A percentile compares a stretch with the other conserved stretches of the same genome.
phyloP scores from a whole-genome alignment of 2,329 filamentous ascomycete genomes.

The Alternaria sp. region DNA sequence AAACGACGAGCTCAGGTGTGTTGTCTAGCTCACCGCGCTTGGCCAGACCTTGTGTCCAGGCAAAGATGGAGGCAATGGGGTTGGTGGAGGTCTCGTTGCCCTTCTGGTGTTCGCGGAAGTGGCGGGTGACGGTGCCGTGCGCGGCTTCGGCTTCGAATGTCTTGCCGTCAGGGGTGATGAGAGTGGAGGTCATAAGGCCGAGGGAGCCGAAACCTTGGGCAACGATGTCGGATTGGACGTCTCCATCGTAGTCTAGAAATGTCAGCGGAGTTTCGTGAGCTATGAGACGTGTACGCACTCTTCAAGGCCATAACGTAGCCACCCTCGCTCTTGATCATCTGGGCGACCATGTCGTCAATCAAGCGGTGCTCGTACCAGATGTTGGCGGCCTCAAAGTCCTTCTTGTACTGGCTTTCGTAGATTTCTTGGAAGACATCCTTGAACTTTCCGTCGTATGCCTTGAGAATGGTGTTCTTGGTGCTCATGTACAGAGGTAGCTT shows the following conservation, averaged over 20 bases:
- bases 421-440: constrained; percentile 99
- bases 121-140: constrained; percentile 96
- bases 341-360: constrained; percentile 99
- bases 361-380: constrained; percentile 99
- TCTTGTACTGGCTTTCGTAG: constrained; percentile 87
- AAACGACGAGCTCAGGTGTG: constrained; percentile 90
- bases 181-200: constrained; percentile 97
- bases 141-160: constrained; percentile 98
- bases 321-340: constrained; percentile 99
- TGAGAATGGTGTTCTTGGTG: constrained; percentile 99
- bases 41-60: constrained; percentile 93
- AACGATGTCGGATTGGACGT: constrained; percentile 98
- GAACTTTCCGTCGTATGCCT: constrained; percentile 98
- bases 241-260: constrained; percentile 89
- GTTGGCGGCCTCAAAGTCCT: constrained; percentile 85
- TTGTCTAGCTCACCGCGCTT: constrained; percentile 93
- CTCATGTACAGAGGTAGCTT: constrained; percentile 97
- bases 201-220: constrained; percentile 98
- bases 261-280: constrained; percentile 23
- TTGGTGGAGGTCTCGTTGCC: constrained; percentile 97
- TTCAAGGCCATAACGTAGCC: constrained; percentile 98
- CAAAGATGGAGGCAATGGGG: constrained; percentile 98
- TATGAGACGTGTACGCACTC: constrained; percentile 65
- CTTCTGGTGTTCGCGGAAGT: constrained; percentile 99
- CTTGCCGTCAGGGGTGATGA: constrained; percentile 95